These are phyloP conservation scores for Citrus sp. DNA, from an alignment of 345 rosid genomes.

Conservation along the genomic window DNA sequence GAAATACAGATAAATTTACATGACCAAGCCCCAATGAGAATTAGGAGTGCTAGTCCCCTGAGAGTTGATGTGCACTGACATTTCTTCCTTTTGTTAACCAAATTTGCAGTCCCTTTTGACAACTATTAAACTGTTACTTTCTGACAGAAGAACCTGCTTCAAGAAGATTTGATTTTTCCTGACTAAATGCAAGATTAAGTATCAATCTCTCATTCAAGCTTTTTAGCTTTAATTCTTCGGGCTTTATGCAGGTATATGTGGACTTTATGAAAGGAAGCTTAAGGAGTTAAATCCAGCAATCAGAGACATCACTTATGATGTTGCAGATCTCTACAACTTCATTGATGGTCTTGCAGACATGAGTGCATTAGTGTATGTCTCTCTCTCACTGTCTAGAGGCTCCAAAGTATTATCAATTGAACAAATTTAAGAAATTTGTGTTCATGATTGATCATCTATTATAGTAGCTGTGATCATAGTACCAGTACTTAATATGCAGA, in stretches of 20 bases:
- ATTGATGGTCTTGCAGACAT: constrained; percentile 87
- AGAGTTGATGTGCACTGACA: background rate
- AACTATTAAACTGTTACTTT: background rate
- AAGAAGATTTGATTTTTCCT: background rate
- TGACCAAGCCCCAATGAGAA: background rate
- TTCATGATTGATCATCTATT: background rate
- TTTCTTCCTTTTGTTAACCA: background rate
- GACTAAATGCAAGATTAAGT: background rate
- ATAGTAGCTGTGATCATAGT: background rate
- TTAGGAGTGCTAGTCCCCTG: background rate
- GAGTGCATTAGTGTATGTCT: constrained; percentile 82
- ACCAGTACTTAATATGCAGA: background rate
- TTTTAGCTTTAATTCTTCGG: background rate
- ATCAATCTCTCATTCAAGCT: background rate
- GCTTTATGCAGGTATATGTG: constrained; percentile 59
- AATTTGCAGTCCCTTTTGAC: background rate
- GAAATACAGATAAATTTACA: background rate
- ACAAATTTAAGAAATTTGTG: background rate
- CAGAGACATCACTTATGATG: constrained; percentile 69
- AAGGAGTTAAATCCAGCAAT: constrained; percentile 79
- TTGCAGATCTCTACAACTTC: constrained; percentile 77
- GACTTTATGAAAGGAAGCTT: constrained; percentile 76
- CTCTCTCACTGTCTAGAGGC: constrained; percentile 12
- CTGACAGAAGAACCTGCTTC: background rate
- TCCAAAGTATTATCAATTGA: background rate